Base-by-base conservation (phyloP, 352 stramenopile genomes). In the Phytophthora boehmeriae region DNA sequence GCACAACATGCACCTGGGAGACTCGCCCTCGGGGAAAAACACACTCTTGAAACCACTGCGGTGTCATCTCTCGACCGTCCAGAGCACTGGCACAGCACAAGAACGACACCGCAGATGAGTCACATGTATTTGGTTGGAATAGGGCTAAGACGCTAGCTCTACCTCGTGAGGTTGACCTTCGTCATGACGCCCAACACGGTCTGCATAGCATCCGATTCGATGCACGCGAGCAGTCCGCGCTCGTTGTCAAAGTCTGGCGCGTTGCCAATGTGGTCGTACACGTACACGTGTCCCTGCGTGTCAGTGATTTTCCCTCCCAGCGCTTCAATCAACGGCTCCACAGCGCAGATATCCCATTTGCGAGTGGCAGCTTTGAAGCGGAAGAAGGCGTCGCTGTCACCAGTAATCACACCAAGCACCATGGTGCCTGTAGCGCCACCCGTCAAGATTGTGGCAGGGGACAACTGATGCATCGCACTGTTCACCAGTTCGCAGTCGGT, bases 341-440 rank as follows among this genome's bases (percentile, higher is more conserved):
- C 65, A 1, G 82, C 83, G 52, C 83, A 92, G 46, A 90, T 90
- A 66, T 92, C 83, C 83, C 83, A 92, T 52, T 86, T 86, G 54
- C 86, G 86, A 43, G 83, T 92, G 4, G 77, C 77, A 27, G 81
- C 72, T 17, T 83, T 83, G 58, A 89, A 87, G 38, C 83, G 79
- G 48, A 90, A 79, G 67, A 90, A 92, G 32, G 71, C 68, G 67
- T 92, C 80, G 53, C 75, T 86, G 19, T 68, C 57, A 44, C 83
- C 83, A 13, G 68, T 87, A 25, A 90, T 63, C 17, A 92, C 80
- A 17, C 68, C 73, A 20, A 90, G 73, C 47, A 88, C 79, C 78
- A 92, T 90, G 14, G 79, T 90, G 52, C 83, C 83, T 4, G 83
- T 92, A 17, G 83, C 82, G 4, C 82, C 79, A 19, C 82, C 82